Evolutionary conservation across 768 basidiomycete species (phyloP).

Genomic region (Rhodotorula paludigena): DNA sequence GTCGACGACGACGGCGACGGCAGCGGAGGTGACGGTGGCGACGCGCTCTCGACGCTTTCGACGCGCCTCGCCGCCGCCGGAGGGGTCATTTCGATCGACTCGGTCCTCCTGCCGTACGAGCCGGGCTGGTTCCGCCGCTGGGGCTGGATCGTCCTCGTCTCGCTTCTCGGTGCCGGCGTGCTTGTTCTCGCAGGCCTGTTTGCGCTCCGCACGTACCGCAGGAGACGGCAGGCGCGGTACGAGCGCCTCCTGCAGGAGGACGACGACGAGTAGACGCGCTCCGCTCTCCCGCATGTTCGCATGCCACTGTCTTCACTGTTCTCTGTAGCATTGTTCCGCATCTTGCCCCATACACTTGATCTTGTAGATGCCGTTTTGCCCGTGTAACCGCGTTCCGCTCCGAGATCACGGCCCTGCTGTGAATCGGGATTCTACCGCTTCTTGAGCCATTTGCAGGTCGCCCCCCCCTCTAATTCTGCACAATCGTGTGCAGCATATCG

Average conservation of each 20-base stretch:
- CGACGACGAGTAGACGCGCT: conserved; percentile 32
- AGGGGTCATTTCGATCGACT: conserved; percentile 83
- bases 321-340: too few relatives aligned
- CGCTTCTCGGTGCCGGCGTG: neutral
- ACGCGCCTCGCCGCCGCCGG: conserved; percentile 56
- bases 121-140: conserved; percentile 80
- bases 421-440: too few relatives aligned
- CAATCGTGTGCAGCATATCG: too few relatives aligned
- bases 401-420: too few relatives aligned
- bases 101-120: conserved; percentile 73
- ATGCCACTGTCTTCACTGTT: neutral
- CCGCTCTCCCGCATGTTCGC: neutral
- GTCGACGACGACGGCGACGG: conserved; percentile 3
- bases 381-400: too few relatives aligned
- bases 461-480: too few relatives aligned
- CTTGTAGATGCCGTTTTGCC: too few relatives aligned
- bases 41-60: conserved; percentile 63
- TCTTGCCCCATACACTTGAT: too few relatives aligned
- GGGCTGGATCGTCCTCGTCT: conserved; percentile 48
- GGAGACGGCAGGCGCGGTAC: conserved; percentile 17
- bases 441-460: too few relatives aligned
- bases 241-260: conserved; percentile 21
- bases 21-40: conserved; percentile 56
- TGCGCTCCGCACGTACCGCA: conserved; percentile 1
- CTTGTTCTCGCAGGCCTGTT: neutral